Conservation (phyloP, 106 monocot genomes). For the Acorus calamus region DNA sequence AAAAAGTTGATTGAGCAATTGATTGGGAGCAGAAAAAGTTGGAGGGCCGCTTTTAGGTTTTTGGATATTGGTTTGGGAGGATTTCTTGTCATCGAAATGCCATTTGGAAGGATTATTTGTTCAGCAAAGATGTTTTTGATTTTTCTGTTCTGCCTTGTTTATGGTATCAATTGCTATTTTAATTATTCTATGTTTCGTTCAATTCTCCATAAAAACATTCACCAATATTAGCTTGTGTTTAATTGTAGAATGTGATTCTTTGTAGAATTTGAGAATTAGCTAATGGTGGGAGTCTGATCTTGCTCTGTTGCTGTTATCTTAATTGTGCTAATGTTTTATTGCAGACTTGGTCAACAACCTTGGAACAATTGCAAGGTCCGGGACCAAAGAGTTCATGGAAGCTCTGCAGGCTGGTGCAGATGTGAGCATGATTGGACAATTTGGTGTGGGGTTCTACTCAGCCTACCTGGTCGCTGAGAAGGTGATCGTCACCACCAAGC, state of each 20-base stretch:
- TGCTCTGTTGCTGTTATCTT: background rate
- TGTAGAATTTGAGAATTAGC: too few species aligned
- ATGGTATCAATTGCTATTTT: background rate
- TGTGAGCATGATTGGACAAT: slow-evolving; percentile 10
- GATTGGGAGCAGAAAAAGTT: too few species aligned
- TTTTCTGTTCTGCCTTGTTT: background rate
- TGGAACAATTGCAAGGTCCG: slow-evolving; percentile 6
- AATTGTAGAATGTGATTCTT: too few species aligned
- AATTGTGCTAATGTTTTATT: background rate
- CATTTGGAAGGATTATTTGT: too few species aligned
- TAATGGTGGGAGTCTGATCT: too few species aligned
- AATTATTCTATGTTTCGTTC: background rate
- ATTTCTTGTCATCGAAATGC: too few species aligned
- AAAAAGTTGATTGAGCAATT: too few species aligned
- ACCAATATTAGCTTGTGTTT: background rate
- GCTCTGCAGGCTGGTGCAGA: slow-evolving; percentile 6
- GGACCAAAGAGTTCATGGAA: slow-evolving; percentile 6
- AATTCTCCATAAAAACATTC: background rate
- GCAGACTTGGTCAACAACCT: slow-evolving; percentile 5
- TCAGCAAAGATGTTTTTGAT: too few species aligned
- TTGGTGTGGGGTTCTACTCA: slow-evolving; percentile 3
- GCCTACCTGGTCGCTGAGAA: slow-evolving; percentile 5
- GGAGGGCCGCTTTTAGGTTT: too few species aligned
- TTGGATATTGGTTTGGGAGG: too few species aligned
- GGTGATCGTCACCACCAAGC: slow-evolving; percentile 4